Evolutionary conservation across 495 filamentous ascomycete species (phyloP).

Genomic region (Bacidia rubella): DNA sequence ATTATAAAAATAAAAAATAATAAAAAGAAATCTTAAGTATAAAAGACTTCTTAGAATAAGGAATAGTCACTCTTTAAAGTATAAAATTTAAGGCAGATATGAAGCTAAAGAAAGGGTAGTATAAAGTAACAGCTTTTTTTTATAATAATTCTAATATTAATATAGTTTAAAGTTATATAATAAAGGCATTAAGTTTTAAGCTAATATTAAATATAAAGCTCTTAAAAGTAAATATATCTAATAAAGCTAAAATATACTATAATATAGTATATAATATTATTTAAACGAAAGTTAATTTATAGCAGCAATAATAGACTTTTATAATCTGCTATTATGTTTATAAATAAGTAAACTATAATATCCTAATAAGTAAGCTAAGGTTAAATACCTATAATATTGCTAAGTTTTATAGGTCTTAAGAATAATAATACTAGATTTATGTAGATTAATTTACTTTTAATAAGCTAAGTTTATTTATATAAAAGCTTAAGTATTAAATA

Average conservation of each 20-base stretch:
- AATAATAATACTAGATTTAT: too few relatives aligned
- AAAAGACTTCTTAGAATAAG: not conserved
- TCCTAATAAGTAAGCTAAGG: not conserved
- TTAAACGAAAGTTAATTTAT: conserved; percentile 3
- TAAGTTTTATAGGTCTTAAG: too few relatives aligned
- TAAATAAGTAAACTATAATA: conserved; percentile 5
- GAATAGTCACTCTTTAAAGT: not conserved
- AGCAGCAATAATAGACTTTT: not conserved
- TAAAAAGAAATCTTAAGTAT: conserved; percentile 5
- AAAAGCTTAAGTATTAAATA: not conserved
- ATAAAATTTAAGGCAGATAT: not conserved
- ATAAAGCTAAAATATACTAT: conserved; percentile 3
- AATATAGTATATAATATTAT: not conserved
- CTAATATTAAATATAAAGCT: too few relatives aligned
- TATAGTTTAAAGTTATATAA: too few relatives aligned
- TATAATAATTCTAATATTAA: conserved; percentile 1
- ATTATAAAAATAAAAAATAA: conserved; percentile 8
- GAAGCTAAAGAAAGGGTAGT: not conserved
- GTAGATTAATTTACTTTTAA: too few relatives aligned
- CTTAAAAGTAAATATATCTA: too few relatives aligned
- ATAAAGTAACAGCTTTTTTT: not conserved
- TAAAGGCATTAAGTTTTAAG: too few relatives aligned
- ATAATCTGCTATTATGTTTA: conserved; percentile 9
- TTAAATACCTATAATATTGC: too few relatives aligned
- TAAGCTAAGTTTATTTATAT: too few relatives aligned